Base-by-base conservation (phyloP, 305 asterid species). In the Ilex paraguariensis region DNA sequence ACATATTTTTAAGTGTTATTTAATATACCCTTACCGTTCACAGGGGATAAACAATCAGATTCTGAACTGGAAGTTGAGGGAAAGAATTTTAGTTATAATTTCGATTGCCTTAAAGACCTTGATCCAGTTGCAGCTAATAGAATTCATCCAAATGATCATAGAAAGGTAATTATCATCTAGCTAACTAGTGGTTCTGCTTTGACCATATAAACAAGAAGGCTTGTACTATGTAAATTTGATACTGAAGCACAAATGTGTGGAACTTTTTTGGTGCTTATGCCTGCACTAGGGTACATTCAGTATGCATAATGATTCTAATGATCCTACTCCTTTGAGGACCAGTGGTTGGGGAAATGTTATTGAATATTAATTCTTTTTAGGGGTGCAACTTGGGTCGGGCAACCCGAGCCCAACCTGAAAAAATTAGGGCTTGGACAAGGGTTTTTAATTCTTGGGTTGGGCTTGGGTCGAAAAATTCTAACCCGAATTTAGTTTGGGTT, bases 81-180 rank as follows among this genome's bases (percentile, higher is more conserved):
- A 1, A 82, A 66, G 62, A 72, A 74, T 70, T 60, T 63, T 70
- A 69, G 58, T 48, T 77, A 67, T 74, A 75, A 79, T 71, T 84
- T 84, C 55, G 70, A 73, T 70, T 74, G 51, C 64, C 95, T 93
- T 52, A 81, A 77, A 69, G 84, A 82, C 54, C 77, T 93, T 62
- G 99, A 93, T 80, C 95, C 97, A 15, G 81, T 78, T 74, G 96
- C 95, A 30, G 95, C 96, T 56, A 78, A 81, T 78, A 79, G 97
- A 77, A 83, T 90, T 72, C 99, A 93, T 72, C 97, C 96, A 59
- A 93, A 93, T 75, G 91, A 93, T 73, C 79, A 73, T 52, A 83
- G 97, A 75, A 93, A 90, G 99, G 99, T 90, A 50, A 62, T 48
- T 57, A 56, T 68, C 42, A 63, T 59, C 49, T 16, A 16, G 14